Base-by-base conservation (phyloP, 2,329 filamentous ascomycete species). In the Cercospora zeae-maydis region DNA sequence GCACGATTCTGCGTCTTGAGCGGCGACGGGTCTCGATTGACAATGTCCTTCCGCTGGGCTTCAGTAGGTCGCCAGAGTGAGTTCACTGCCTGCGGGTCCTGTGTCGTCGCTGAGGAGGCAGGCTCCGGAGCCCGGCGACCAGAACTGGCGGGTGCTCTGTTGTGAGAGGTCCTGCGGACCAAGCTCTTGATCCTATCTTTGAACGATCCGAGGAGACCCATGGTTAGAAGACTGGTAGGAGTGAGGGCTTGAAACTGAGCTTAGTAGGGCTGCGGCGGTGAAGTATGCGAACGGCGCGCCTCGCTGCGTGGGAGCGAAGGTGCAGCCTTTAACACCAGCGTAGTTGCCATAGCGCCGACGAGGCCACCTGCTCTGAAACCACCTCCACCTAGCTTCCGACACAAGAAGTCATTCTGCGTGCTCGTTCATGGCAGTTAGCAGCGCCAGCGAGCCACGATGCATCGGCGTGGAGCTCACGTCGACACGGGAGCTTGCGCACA, bases 141-240 rank as follows among this genome's bases (percentile, higher is more conserved):
- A 27, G 24, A 21, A 30, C 47, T 24, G 16, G n/a, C 36, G 27
- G 61, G 57, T 45, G 49, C 59, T 49, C 65, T 64, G 34, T 59
- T 68, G 42, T 53, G 57, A n/a, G 54, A 30, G 14, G 59, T 58
- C 39, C 64, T 63, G 31, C 58, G 65, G 52, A 68, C 47, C 30
- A 69, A 45, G 58, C 64, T 69, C 45, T 54, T 64, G 61, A 68
- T 66, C 54, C 66, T 65, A 64, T 69, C 66, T 42, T 59, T 63
- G 11, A 67, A 58, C 6, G 64, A 65, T 45, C 58, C 58, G 36
- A 61, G 47, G 39, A 24, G 16, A 39, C 58, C 51, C 58, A 61
- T 61, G 24, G 24, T 61, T 19, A 34, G 45, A 24, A 39, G 47
- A n/a, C 24, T 27, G n/a, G 16, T 59, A 49, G 27, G 31, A 21